A percentile compares a stretch with the other conserved stretches of the same genome.
phyloP scores from a whole-genome alignment of 2,329 filamentous ascomycete genomes.

The Pochonia chlamydosporia region DNA sequence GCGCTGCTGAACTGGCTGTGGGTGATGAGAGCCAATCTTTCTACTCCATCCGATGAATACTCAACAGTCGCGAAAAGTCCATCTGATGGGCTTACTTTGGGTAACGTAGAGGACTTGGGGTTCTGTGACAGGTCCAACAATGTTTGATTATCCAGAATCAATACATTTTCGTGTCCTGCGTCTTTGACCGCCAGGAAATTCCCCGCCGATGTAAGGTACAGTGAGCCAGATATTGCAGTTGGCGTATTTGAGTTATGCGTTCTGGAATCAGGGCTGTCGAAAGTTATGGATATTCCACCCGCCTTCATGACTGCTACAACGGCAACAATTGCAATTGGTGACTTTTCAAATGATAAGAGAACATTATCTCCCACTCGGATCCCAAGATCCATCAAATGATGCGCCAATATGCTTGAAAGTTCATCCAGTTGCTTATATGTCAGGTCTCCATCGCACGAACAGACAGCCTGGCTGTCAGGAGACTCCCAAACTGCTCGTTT shows the following conservation, averaged over 20 bases:
- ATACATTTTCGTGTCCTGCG: neutral
- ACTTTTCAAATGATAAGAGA: conserved; percentile 16
- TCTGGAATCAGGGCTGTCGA: conserved; percentile 9
- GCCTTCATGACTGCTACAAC: conserved; percentile 19
- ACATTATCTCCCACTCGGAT: neutral
- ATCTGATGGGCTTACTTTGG: conserved; percentile 5
- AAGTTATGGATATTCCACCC: conserved; percentile 15
- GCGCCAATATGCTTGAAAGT: conserved; percentile 3
- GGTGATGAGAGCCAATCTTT: neutral
- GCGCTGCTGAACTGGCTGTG: conserved; percentile 6
- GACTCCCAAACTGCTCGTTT: conserved; percentile 1
- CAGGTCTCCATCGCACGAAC: conserved; percentile 7
- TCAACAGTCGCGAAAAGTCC: neutral
- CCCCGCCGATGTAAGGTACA: neutral
- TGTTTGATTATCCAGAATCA: neutral
- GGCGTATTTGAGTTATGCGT: neutral
- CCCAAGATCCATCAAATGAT: neutral
- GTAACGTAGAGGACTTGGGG: neutral
- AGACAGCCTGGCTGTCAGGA: conserved; percentile 2
- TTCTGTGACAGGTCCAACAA: neutral
- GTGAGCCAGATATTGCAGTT: neutral
- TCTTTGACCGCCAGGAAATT: neutral
- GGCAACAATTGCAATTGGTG: conserved; percentile 15
- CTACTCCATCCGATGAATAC: neutral
- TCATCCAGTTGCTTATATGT: conserved; percentile 6